phyloP scores from a whole-genome alignment of 1,284 basidiomycete genomes.

The Austroboletus novae-zelandiae region DNA sequence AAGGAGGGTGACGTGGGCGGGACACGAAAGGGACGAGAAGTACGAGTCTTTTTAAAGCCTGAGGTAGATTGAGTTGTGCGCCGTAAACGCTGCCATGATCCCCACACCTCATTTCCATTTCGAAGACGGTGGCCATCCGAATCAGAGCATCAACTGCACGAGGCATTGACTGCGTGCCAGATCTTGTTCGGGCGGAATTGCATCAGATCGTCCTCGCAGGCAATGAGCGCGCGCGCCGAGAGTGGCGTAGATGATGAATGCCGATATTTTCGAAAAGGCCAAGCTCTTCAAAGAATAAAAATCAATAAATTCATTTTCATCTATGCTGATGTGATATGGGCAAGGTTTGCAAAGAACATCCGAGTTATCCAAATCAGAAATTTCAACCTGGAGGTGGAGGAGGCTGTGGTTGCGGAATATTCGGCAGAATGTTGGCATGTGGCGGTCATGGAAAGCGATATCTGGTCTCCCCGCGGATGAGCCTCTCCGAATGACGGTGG shows the following conservation, averaged over 20 bases:
- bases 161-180: slow-evolving; percentile 17
- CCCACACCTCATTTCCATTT: slow-evolving; percentile 21
- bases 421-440: neutral
- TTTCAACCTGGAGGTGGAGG: no score
- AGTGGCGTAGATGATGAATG: neutral
- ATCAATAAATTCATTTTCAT: neutral
- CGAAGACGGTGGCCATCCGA: slow-evolving; percentile 20
- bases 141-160: slow-evolving; percentile 16
- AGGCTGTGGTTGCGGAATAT: no score
- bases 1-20: neutral
- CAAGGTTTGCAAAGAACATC: slow-evolving; percentile 10
- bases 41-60: slow-evolving; percentile 11
- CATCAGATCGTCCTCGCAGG: neutral
- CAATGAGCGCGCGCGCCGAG: neutral
- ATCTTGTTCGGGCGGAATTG: slow-evolving; percentile 3
- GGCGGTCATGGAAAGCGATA: neutral
- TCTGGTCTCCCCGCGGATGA: neutral
- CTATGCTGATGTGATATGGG: slow-evolving; percentile 4
- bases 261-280: neutral
- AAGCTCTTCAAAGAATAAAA: neutral
- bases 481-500: no score
- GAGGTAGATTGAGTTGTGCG: slow-evolving; percentile 10
- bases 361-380: no score
- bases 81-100: slow-evolving; percentile 16
- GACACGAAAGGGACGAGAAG: neutral